Conservation (phyloP, 2,329 filamentous ascomycete genomes). For the Fusarium zealandicum region DNA sequence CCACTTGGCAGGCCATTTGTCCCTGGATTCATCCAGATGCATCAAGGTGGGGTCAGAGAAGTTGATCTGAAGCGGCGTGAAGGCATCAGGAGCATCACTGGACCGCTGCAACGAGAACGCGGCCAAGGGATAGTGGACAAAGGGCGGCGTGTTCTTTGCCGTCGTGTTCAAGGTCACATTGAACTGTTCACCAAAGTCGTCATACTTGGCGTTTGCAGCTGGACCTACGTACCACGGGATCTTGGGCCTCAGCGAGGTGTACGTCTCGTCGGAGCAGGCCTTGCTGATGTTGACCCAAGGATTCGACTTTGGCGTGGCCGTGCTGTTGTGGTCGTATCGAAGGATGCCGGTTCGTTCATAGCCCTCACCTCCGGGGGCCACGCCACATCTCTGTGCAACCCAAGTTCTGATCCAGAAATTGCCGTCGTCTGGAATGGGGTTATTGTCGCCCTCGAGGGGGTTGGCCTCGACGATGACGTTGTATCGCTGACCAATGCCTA, state of each 20-base stretch:
- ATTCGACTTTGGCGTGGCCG: background rate
- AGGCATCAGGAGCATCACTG: background rate
- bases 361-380: background rate
- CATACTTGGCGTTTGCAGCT: constrained; percentile 21
- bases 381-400: constrained; percentile 11
- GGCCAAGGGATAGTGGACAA: constrained; percentile 22
- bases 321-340: constrained; percentile 19
- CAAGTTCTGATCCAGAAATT: constrained; percentile 39
- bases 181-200: constrained; percentile 19
- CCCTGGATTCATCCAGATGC: constrained; percentile 15
- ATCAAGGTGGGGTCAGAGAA: constrained; percentile 26
- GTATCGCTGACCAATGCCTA: constrained; percentile 34
- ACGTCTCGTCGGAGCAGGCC: constrained; percentile 28
- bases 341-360: constrained; percentile 33
- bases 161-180: constrained; percentile 21
- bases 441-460: constrained; percentile 14
- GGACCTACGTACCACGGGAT: constrained; percentile 33
- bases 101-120: constrained; percentile 20
- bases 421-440: constrained; percentile 18
- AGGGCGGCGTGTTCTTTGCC: background rate
- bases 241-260: constrained; percentile 24
- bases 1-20: constrained; percentile 16
- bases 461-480: constrained; percentile 33
- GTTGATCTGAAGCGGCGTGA: constrained; percentile 28
- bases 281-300: constrained; percentile 19